Evolutionary conservation across 1,139 yeast species (phyloP).

Genomic region (Suhomyces bokatorum): DNA sequence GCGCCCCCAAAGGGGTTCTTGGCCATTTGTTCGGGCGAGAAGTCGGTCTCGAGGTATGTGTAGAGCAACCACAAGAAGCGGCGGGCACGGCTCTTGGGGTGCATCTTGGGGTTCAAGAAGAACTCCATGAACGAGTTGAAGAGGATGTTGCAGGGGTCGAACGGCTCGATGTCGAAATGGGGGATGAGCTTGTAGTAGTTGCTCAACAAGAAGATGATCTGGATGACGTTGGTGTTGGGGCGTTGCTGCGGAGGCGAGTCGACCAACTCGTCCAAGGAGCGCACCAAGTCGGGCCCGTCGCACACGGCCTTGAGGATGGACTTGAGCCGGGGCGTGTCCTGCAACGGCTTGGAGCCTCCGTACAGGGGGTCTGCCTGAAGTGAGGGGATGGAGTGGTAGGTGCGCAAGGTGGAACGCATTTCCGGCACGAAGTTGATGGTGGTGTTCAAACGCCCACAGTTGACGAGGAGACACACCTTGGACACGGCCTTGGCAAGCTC

Average conservation of each 20-base stretch:
- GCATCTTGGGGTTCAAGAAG: slow-evolving; percentile 53
- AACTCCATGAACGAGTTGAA: slow-evolving; percentile 54
- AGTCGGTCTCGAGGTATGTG: slow-evolving; percentile 73
- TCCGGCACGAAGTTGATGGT: slow-evolving; percentile 95
- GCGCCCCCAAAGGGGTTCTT: slow-evolving; percentile 65
- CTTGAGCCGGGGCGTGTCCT: slow-evolving; percentile 92
- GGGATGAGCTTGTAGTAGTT: slow-evolving; percentile 56
- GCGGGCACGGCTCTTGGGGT: slow-evolving; percentile 64
- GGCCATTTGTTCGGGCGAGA: slow-evolving; percentile 52
- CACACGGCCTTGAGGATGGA: slow-evolving; percentile 82
- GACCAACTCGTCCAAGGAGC: slow-evolving; percentile 51
- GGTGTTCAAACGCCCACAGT: slow-evolving; percentile 92
- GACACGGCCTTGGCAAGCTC: slow-evolving; percentile 72
- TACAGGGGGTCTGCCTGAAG: slow-evolving; percentile 66
- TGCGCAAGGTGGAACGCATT: slow-evolving; percentile 89
- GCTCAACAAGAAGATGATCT: slow-evolving; percentile 72
- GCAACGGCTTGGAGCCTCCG: slow-evolving; percentile 68
- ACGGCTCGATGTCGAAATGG: slow-evolving; percentile 12
- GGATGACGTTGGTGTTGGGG: slow-evolving; percentile 63
- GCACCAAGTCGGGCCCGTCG: slow-evolving; percentile 46
- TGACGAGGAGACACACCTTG: slow-evolving; percentile 82
- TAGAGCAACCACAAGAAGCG: slow-evolving; percentile 84
- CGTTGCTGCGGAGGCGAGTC: slow-evolving; percentile 29
- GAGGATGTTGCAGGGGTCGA: slow-evolving; percentile 5
- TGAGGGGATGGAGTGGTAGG: slow-evolving; percentile 91